Evolutionary conservation across 768 basidiomycete species (phyloP), one percentile per base, ranked within the genome.

Genomic region (Suillus brevipes): DNA sequence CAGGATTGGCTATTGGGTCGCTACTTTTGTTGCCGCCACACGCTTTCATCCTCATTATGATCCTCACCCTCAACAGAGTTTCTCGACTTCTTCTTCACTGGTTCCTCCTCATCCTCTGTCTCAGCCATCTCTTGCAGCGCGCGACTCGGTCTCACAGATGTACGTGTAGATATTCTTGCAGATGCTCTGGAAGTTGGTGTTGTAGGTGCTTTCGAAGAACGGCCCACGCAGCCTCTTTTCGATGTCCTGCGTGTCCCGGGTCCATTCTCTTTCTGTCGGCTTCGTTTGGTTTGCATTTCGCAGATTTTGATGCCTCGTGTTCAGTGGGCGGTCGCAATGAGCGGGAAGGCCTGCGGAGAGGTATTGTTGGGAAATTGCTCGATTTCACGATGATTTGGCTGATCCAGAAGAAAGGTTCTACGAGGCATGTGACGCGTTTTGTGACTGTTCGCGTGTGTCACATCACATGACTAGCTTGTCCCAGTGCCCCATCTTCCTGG

Each of bases 271-370:
- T 84, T 79, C 69, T 84, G 25, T 79, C 77, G 4, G 69, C 55
- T 14, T 72, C 69, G 12, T 65, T 56, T 14, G 88, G 81, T 72
- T 91, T 89, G 36, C 89, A 84, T 69, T 91, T 90, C 0, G 79
- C 68, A 28, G 63, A n/a, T 37, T 66, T 64, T 12, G 83, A 78
- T 3, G 77, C 63, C 2, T 73, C 64, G 2, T 82, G 80, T 49
- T 85, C 86, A 3, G 80, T 77, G 0, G 82, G 84, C 1, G 81
- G 78, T 65, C 82, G 81, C 18, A 83, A 76, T 3, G 85, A 80
- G 61, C 87, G 85, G 20, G 87, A 86, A 28, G 89, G 88, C 50
- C 89, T 81, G 72, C 89, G 80, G 36, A 89, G 89, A 43, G 89
- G 86, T 89, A 91, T 91, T 3, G 37, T 38, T 23, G 4, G 36